Evolutionary conservation across 1,284 basidiomycete species (phyloP).

Genomic region (Pseudozyma pruni): DNA sequence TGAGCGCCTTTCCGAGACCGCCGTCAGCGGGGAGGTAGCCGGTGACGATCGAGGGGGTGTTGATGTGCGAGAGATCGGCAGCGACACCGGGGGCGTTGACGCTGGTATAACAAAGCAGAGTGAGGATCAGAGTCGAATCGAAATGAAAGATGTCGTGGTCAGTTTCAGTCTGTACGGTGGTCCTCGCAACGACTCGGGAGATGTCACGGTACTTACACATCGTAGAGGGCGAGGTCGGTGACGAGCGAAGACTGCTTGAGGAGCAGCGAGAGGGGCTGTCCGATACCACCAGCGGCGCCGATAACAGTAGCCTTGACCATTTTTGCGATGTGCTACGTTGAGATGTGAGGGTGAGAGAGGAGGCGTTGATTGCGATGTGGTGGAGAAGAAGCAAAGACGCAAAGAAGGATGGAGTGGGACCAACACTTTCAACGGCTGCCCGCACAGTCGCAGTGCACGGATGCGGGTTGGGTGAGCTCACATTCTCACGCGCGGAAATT

Average conservation of each 20-base stretch:
- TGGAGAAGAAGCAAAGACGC: constrained; percentile 11
- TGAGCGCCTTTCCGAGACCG: constrained; percentile 83
- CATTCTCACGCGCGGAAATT: constrained; percentile 1
- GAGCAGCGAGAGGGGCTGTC: constrained; percentile 89
- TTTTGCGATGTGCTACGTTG: constrained; percentile 19
- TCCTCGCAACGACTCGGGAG: no score
- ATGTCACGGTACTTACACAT: constrained; percentile 87
- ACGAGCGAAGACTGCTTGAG: constrained; percentile 86
- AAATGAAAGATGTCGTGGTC: neutral
- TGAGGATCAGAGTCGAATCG: neutral
- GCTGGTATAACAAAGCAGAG: constrained; percentile 16
- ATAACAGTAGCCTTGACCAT: constrained; percentile 67
- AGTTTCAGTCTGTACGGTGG: no score
- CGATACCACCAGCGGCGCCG: constrained; percentile 67
- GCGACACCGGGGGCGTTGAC: constrained; percentile 87
- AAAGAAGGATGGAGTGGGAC: neutral
- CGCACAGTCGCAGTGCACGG: constrained; percentile 1
- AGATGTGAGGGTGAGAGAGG: constrained; percentile 2
- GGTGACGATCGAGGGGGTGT: constrained; percentile 69
- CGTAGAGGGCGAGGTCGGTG: constrained; percentile 81
- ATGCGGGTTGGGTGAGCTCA: constrained; percentile 6
- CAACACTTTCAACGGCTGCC: neutral
- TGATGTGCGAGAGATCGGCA: constrained; percentile 90
- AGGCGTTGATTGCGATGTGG: neutral
- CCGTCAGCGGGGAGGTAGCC: constrained; percentile 72